Evolutionary conservation across 805 yeast genomes (phyloP).

Genomic region (Cephaloascus albidus): DNA sequence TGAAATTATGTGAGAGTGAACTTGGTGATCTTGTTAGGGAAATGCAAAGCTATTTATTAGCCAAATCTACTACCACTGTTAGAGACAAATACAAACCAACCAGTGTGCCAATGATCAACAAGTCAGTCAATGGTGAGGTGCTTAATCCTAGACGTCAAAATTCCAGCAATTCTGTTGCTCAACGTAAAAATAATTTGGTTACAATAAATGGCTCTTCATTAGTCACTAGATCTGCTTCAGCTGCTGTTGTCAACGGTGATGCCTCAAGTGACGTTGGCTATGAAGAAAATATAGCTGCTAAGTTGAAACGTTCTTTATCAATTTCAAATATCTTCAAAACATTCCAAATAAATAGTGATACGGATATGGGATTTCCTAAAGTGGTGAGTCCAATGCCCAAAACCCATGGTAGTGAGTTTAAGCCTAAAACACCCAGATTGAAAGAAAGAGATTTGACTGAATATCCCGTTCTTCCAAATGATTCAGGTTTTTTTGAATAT

Average conservation of each 20-base stretch:
- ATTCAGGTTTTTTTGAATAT: conserved; percentile 62
- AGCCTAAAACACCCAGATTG: conserved; percentile 53
- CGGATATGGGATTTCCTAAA: conserved; percentile 25
- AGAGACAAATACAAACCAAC: conserved; percentile 25
- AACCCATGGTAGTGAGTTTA: conserved; percentile 32
- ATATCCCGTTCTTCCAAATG: conserved; percentile 39
- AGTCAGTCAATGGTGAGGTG: not conserved
- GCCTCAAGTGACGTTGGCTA: conserved; percentile 3
- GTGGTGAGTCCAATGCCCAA: conserved; percentile 21
- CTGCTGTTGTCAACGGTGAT: conserved; percentile 8
- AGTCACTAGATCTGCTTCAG: conserved; percentile 20
- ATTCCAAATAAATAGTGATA: conserved; percentile 30
- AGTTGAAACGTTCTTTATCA: conserved; percentile 17
- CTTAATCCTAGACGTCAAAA: conserved; percentile 3
- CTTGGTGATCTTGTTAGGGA: conserved; percentile 55
- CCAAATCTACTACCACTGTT: conserved; percentile 33
- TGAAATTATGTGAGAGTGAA: conserved; percentile 55
- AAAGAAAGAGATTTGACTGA: conserved; percentile 20
- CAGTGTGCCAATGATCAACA: not conserved
- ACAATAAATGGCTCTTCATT: conserved; percentile 18
- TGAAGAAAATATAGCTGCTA: conserved; percentile 22
- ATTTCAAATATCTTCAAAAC: conserved; percentile 24
- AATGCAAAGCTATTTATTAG: conserved; percentile 55
- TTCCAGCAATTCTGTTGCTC: conserved; percentile 12
- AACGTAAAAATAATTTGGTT: conserved; percentile 14